These are phyloP conservation scores for Pneumocystis canis DNA, from an alignment of 1,139 yeast species.

Conservation along the genomic window DNA sequence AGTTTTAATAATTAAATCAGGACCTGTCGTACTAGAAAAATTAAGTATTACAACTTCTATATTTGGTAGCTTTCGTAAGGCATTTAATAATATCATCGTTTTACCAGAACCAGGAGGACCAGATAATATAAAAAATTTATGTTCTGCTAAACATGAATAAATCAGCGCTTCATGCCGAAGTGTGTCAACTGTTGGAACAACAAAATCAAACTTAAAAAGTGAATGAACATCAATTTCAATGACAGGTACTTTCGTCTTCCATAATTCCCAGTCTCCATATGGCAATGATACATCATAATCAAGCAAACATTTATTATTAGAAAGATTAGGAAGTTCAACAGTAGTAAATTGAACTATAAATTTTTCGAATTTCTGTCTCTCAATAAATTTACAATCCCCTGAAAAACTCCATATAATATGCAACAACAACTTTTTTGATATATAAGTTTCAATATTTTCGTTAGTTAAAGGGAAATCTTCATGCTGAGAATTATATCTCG, in stretches of 20 bases:
- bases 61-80: constrained; percentile 43
- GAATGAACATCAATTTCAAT: constrained; percentile 48
- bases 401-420: constrained; percentile 55
- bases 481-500: constrained; percentile 17
- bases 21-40: constrained; percentile 71
- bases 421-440: constrained; percentile 30
- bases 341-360: constrained; percentile 20
- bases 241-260: constrained; percentile 33
- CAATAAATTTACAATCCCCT: constrained; percentile 39
- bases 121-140: constrained; percentile 54
- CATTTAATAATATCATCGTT: constrained; percentile 73
- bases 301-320: constrained; percentile 18
- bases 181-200: constrained; percentile 74
- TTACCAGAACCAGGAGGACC: constrained; percentile 99
- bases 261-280: constrained; percentile 37
- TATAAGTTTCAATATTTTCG: constrained; percentile 22
- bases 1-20: constrained; percentile 45
- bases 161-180: constrained; percentile 49
- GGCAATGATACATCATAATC: constrained; percentile 38
- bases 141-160: constrained; percentile 42
- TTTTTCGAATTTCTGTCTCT: constrained; percentile 31
- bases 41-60: constrained; percentile 56
- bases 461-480: constrained; percentile 20
- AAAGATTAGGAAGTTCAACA: constrained; percentile 7
- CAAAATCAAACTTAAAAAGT: constrained; percentile 45